Percentiles rank a stretch among this genome's conserved stretches.
Conservation (phyloP, 345 rosid genomes). For the Cardamine resedifolia region DNA sequence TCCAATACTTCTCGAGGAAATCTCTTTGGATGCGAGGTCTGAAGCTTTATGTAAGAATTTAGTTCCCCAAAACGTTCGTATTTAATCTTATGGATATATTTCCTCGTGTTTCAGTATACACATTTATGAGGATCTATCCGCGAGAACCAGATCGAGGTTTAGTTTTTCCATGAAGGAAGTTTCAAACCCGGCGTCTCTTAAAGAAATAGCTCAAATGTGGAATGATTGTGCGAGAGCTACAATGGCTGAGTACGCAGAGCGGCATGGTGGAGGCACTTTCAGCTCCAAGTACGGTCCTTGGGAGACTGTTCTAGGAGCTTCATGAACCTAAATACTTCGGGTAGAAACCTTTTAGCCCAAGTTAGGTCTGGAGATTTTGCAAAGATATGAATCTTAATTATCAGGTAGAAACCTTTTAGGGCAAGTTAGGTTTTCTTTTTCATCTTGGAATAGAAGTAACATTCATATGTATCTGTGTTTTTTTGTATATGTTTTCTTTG, state of each 20-base stretch:
- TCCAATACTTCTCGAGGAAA: constrained; percentile 57
- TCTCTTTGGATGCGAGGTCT: constrained; percentile 60
- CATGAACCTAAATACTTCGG: not conserved
- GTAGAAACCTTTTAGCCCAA: too few relatives aligned
- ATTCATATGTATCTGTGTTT: not conserved
- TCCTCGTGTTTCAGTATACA: constrained; percentile 38
- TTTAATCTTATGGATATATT: not conserved
- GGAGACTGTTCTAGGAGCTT: constrained; percentile 46
- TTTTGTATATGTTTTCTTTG: not conserved
- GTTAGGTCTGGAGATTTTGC: not conserved
- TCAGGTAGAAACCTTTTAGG: not conserved
- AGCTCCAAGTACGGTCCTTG: constrained; percentile 70
- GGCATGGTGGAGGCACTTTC: constrained; percentile 66
- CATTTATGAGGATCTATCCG: constrained; percentile 55
- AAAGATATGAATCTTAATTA: not conserved
- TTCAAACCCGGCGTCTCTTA: constrained; percentile 60
- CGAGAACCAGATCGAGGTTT: constrained; percentile 56
- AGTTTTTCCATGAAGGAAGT: constrained; percentile 47
- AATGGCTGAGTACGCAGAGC: constrained; percentile 51
- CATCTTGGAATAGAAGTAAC: not conserved
- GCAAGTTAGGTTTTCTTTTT: not conserved
- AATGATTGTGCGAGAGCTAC: constrained; percentile 56
- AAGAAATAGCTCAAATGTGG: constrained; percentile 68
- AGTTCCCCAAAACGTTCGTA: not conserved
- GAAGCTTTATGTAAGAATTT: not conserved